Percentiles rank a stretch among this genome's conserved stretches.
Conservation (phyloP, 2,329 filamentous ascomycete genomes). For the Ascochyta viciae-villosae region DNA sequence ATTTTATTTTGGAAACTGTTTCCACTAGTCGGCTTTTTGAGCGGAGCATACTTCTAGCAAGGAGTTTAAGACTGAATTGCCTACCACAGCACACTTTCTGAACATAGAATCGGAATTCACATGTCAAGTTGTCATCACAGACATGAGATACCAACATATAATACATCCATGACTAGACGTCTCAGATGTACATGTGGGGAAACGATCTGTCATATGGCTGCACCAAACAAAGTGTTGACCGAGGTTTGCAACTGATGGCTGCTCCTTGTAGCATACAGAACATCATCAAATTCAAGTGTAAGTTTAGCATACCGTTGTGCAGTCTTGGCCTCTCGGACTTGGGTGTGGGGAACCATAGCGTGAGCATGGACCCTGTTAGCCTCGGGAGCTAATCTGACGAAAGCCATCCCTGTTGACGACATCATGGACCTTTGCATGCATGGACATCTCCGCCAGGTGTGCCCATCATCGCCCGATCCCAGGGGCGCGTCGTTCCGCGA, state of each 20-base stretch:
- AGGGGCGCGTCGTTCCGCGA: slow-evolving; percentile 1
- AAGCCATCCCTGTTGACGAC: slow-evolving; percentile 20
- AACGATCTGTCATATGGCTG: slow-evolving; percentile 1
- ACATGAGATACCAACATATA: not conserved
- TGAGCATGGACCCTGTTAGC: slow-evolving; percentile 1
- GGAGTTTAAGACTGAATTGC: not conserved
- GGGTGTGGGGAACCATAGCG: slow-evolving; percentile 44
- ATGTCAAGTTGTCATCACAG: not conserved
- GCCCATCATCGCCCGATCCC: slow-evolving; percentile 21
- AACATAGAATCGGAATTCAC: not conserved
- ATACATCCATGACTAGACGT: not conserved
- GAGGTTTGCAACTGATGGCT: not conserved
- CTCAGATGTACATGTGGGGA: not conserved
- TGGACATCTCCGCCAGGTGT: slow-evolving; percentile 22
- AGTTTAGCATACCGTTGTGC: slow-evolving; percentile 19
- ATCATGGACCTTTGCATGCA: slow-evolving; percentile 19
- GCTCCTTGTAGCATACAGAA: slow-evolving; percentile 5
- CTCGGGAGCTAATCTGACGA: slow-evolving; percentile 18
- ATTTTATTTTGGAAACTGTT: not conserved
- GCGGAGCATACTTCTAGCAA: not conserved
- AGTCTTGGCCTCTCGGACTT: slow-evolving; percentile 35
- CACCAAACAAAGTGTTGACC: not conserved
- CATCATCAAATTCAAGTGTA: slow-evolving; percentile 15
- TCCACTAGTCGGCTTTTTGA: slow-evolving; percentile 1
- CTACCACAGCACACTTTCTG: not conserved